Evolutionary conservation across 768 basidiomycete genomes (phyloP).

Genomic region (Suillus paluster): DNA sequence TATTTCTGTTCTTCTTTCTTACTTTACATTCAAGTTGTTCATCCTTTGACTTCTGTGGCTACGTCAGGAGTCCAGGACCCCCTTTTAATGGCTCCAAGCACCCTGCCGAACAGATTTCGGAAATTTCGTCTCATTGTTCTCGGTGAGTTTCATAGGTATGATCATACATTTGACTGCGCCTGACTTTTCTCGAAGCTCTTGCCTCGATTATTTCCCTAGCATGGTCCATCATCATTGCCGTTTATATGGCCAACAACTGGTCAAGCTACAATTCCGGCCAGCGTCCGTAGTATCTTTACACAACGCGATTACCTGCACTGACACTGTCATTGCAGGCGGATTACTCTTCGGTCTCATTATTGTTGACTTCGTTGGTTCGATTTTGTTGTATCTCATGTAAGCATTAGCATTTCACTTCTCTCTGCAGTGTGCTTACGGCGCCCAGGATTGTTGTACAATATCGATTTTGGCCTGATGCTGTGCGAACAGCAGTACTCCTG

Average conservation of each 20-base stretch:
- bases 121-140: constrained; percentile 37
- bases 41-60: constrained; percentile 10
- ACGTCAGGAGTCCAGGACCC: constrained; percentile 15
- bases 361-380: constrained; percentile 36
- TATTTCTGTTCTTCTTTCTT: background rate
- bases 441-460: constrained; percentile 45
- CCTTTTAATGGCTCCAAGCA: constrained; percentile 23
- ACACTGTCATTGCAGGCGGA: constrained; percentile 29
- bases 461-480: constrained; percentile 42
- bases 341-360: constrained; percentile 37
- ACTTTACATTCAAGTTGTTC: constrained; percentile 6
- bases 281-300: constrained; percentile 28
- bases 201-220: constrained; percentile 37
- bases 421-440: background rate
- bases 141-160: constrained; percentile 29
- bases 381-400: constrained; percentile 45
- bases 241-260: constrained; percentile 43
- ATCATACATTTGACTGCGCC: background rate
- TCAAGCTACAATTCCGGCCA: constrained; percentile 34
- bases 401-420: constrained; percentile 2
- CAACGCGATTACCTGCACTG: constrained; percentile 5
- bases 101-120: constrained; percentile 39
- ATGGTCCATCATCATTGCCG: constrained; percentile 37
- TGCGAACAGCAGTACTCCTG: constrained; percentile 36
- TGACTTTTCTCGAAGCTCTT: constrained; percentile 27